Evolutionary conservation across 164 flowering plant genomes (phyloP), one percentile per base, ranked within the genome.

Genomic region (Vitis amurensis): DNA sequence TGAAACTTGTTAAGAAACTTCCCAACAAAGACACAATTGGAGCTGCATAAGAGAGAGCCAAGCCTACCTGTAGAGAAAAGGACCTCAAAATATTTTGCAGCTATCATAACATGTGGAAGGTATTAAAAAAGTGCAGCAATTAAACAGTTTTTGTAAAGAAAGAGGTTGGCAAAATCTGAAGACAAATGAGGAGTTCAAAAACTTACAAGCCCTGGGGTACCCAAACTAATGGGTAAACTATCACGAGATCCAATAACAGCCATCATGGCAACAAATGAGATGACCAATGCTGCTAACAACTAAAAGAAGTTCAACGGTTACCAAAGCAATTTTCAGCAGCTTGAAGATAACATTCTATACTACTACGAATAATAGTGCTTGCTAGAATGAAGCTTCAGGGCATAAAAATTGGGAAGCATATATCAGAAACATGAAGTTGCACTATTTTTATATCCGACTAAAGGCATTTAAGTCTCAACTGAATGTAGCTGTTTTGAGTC

Each of bases 11-110:
- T 64, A 95, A 81, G 67, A 91, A 91, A 74, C 86, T 89, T 64
- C 99, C 92, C 72, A 95, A 69, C 76, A 89, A 78, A 56, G 97
- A 85, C 47, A 95, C 99, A 74, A 85, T 71, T 58, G 99, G 99
- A 56, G 97, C 86, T 48, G 98, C 96, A 86, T 95, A 95, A 11
- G 99, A 93, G 67, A 95, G 97, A 30, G 98, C 97, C 82, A 95
- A 78, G 48, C 99, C 99, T 8, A 95, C 98, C 99, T 95, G 83
- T 29, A 67, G 53, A 64, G 23, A 55, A 61, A 73, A 29, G 60
- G 19, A 55, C n/a, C 9, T 17, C 12, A 23, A 44, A 17, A 60
- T 17, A 23, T 19, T 9, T 58, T n/a, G 11, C 10, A 15, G 23
- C 61, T 19, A 2, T 30, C 2, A 49, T 4, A 3, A 44, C 6